Base-by-base conservation (phyloP, 768 basidiomycete genomes). In the Favolaschia claudopus region DNA sequence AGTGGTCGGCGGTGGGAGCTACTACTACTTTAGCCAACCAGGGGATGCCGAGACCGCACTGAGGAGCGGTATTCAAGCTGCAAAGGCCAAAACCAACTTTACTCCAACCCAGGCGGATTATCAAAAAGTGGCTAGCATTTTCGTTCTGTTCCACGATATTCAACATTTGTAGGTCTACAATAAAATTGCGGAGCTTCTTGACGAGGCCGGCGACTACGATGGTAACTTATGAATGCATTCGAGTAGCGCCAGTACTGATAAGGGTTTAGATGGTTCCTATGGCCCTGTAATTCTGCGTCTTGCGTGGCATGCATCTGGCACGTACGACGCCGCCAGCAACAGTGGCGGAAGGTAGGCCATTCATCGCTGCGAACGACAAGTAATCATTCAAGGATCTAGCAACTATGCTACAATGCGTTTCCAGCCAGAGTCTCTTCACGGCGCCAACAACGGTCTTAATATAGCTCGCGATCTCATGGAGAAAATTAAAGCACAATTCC, bases 401-500 rank as follows among this genome's bases (percentile, higher is more conserved):
- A 98, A 99, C 84, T 95, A 93, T 65, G 96, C 97, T 3, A 98
- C 96, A 22, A 99, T 99, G 96, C 91, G 96, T 54, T 99, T 98
- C 76, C 85, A 87, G 51, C 92, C 96, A 36, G 96, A 99, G 72
- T 71, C 95, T 12, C 71, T 82, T 27, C 95, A 99, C 70, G 85
- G 79, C 32, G 95, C 93, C 46, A 96, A 96, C 75, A 85, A 85
- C 25, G 95, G 95, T 25, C 81, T 96, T 52, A 75, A 89, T 59
- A 71, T 94, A 52, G 96, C 94, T 36, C 92, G 96, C 55, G 81
- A 74, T 6, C 73, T 92, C 57, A 89, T 98, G 86, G 92, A 97
- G 70, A 83, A 90, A 55, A 74, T 98, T 70, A 96, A 99, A 80
- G 69, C 87, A 50, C 86, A 96, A 67, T 93, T 91, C 80, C 83